Evolutionary conservation across 306 rosid genomes (phyloP), one percentile per base, ranked within the genome.

Genomic region (Spatholobus suberectus): DNA sequence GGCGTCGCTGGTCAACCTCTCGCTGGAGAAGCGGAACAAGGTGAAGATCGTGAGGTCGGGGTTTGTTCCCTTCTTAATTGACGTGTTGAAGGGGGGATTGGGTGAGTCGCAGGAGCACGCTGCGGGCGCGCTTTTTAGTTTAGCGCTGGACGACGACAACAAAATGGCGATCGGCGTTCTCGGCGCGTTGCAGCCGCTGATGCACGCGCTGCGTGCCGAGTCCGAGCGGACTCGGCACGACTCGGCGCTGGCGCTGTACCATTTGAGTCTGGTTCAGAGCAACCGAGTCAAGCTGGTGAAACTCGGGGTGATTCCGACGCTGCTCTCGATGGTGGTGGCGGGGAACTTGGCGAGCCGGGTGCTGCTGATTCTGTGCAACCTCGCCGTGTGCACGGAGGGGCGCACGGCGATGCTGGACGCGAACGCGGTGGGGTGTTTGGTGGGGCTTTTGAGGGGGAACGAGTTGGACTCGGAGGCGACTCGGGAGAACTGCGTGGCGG

Each of bases 41-140:
- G 89, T 94, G 86, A 88, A 77, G 85, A 94, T 96, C 62, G 97
- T 92, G 15, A 86, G 99, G 86, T 86, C 88, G 11, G 98, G 97
- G 58, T 91, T 96, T 66, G 85, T 96, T 69, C 92, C 98, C 0
- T 52, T 34, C 12, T 79, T 96, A 0, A 87, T 96, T 43, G 97
- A 96, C 54, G 94, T 86, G 4, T 70, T 96, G 85, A 94, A 88
- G 23, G 86, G 89, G 0, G 97, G 94, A 71, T 87, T 75, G 86
- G 21, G 72, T 55, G 98, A 96, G 52, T 54, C 97, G 58, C 98
- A 94, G 88, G 99, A 96, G 44, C 98, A 94, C 85, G 97, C 97
- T n/a, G 98, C 96, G 15, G 99, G 99, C 6, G 97, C 97, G 6
- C 86, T 96, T 2, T 96, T 96, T 82, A 96, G 99, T 74, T 75